phyloP scores from a whole-genome alignment of 371 early-diverging fungal genomes.

The Funneliformis caledonium region DNA sequence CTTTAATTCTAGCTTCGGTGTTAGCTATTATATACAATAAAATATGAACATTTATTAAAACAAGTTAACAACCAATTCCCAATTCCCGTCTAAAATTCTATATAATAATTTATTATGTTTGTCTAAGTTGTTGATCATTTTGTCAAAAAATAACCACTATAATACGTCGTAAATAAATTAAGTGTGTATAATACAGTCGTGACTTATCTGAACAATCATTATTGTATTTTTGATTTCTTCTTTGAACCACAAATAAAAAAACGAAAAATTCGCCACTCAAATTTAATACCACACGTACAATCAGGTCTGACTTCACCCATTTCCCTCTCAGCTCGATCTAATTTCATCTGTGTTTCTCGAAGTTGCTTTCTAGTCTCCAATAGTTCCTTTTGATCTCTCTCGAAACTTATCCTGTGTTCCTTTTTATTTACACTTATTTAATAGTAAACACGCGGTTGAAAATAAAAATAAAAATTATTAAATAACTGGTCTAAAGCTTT shows the following conservation, averaged over 20 bases:
- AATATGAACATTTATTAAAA: constrained; percentile 27
- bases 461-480: constrained; percentile 44
- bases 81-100: constrained; percentile 34
- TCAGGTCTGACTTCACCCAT: constrained; percentile 48
- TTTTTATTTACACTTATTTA: not conserved
- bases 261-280: not conserved
- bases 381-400: constrained; percentile 50
- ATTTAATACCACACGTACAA: constrained; percentile 41
- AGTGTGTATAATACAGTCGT: constrained; percentile 27
- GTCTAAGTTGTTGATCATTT: constrained; percentile 21
- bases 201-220: not conserved
- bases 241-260: not conserved
- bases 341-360: constrained; percentile 49
- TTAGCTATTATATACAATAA: constrained; percentile 31
- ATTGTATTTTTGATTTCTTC: not conserved
- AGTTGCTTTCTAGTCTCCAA: constrained; percentile 50
- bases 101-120: constrained; percentile 45
- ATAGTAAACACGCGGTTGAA: not conserved
- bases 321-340: constrained; percentile 51
- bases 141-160: not conserved
- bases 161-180: constrained; percentile 44
- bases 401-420: constrained; percentile 40
- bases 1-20: constrained; percentile 39
- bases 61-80: not conserved
- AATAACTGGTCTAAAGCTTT: not conserved